Percentiles rank a stretch among this genome's conserved stretches.
These are phyloP conservation scores for Phycomyces blakesleeanus DNA, from an alignment of 192 early-diverging fungal genomes.

Conservation along the genomic window DNA sequence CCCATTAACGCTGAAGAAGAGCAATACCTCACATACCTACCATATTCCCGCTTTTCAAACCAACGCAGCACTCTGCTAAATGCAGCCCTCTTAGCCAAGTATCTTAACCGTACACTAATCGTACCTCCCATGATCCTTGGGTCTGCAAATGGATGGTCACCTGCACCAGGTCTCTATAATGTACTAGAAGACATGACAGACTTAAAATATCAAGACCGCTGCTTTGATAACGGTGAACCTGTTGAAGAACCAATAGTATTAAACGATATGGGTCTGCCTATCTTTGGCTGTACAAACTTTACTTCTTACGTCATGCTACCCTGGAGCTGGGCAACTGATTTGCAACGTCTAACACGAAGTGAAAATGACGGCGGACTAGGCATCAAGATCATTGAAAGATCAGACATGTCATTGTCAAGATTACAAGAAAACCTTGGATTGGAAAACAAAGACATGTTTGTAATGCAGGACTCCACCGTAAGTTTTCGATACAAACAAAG, in stretches of 20 bases:
- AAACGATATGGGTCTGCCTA: not conserved
- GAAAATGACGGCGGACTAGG: constrained; percentile 9
- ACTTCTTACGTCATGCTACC: constrained; percentile 15
- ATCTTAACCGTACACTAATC: constrained; percentile 45
- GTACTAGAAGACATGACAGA: constrained; percentile 13
- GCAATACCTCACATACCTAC: constrained; percentile 40
- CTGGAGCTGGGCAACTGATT: constrained; percentile 9
- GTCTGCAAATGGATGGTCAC: constrained; percentile 19
- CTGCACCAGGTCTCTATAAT: constrained; percentile 4
- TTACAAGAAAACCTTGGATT: constrained; percentile 12
- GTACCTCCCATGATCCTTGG: constrained; percentile 33
- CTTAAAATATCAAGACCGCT: constrained; percentile 3
- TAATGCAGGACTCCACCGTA: constrained; percentile 36
- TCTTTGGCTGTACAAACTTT: constrained; percentile 16
- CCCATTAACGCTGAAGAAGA: constrained; percentile 3
- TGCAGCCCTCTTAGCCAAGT: constrained; percentile 38
- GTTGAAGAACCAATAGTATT: constrained; percentile 3
- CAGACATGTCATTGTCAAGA: constrained; percentile 6
- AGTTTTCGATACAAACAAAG: not conserved
- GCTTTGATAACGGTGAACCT: constrained; percentile 4
- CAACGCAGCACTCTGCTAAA: constrained; percentile 46
- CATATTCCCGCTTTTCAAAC: constrained; percentile 51
- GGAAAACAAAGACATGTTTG: constrained; percentile 31
- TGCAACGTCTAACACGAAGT: not conserved
- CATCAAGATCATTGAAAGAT: constrained; percentile 15